Base-by-base conservation (phyloP, 768 basidiomycete species). In the Serendipita sp. region DNA sequence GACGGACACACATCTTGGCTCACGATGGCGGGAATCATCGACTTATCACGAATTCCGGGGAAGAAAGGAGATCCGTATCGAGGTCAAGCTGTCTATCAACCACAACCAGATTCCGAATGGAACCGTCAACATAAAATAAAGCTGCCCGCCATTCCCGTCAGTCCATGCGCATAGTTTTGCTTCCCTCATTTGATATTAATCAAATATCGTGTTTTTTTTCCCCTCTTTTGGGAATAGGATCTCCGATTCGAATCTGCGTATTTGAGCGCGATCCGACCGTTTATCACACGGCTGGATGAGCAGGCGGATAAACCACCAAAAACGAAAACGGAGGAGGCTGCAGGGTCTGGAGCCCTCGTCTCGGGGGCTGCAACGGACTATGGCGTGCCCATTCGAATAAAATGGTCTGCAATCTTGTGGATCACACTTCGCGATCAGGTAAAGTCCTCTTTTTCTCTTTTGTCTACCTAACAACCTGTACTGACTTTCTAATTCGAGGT, bases 31-130 rank as follows among this genome's bases (percentile, higher is more conserved):
- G 53, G 24, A 28, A 31, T 13, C 53, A 58, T 58, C 2, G 53
- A 58, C 31, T 58, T 58, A n/a, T 30, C 24, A n/a, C 20, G 53
- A 33, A 34, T 58, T 58, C 53, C 53, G 4, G 53, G 53, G 30
- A 58, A 58, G 53, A 30, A 28, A 30, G 53, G 53, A 58, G 53
- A 58, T 58, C 53, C 30, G n/a, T 58, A 58, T 58, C 4, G 53
- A 30, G 53, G 53, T 1, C 53, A 58, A 58, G 53, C 53, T n/a
- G 53, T 58, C 53, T 28, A 48, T 28, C n/a, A 48, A 48, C 24
- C 31, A 9, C 53, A 24, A n/a, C 53, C 24, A 31, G 24, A 34
- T n/a, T 28, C 24, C 5, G 53, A 30, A 31, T 30, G 28, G 28
- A 28, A 28, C 28, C 20, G 20, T 9, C 24, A 58, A 2, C 53